These are phyloP conservation scores for Cordyceps tenuipes DNA, from an alignment of 2,329 filamentous ascomycete species.

Conservation along the genomic window DNA sequence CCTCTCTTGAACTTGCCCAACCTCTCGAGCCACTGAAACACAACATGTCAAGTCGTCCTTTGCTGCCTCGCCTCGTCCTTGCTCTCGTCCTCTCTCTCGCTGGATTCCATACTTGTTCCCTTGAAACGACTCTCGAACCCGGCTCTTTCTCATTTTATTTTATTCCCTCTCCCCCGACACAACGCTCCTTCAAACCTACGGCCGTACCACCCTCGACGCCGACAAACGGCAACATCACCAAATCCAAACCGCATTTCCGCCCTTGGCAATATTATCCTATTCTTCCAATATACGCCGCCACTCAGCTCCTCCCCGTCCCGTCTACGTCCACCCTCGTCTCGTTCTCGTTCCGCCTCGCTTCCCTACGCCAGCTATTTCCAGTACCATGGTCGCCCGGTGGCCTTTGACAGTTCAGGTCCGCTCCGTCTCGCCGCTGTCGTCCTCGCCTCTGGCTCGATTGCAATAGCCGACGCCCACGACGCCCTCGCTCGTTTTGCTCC, in stretches of 20 bases:
- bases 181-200: not conserved
- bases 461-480: not conserved
- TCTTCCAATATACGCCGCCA: not conserved
- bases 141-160: not conserved
- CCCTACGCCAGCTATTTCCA: not conserved
- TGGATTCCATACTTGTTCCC: not conserved
- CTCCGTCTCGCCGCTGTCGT: slow-evolving; percentile 5
- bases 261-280: not conserved
- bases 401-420: not conserved
- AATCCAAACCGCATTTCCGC: not conserved
- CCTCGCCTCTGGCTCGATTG: not conserved
- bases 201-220: not conserved
- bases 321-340: not conserved
- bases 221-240: slow-evolving; percentile 1
- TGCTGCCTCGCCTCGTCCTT: not conserved
- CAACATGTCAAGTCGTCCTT: not conserved
- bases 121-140: not conserved
- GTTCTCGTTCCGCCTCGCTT: too few species aligned
- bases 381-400: slow-evolving; percentile 6
- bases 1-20: not conserved
- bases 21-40: slow-evolving; percentile 4
- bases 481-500: not conserved
- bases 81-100: not conserved
- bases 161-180: not conserved
- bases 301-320: not conserved